Evolutionary conservation across 306 rosid genomes (phyloP), one percentile per base, ranked within the genome.

Genomic region (Lathyrus aphaca): DNA sequence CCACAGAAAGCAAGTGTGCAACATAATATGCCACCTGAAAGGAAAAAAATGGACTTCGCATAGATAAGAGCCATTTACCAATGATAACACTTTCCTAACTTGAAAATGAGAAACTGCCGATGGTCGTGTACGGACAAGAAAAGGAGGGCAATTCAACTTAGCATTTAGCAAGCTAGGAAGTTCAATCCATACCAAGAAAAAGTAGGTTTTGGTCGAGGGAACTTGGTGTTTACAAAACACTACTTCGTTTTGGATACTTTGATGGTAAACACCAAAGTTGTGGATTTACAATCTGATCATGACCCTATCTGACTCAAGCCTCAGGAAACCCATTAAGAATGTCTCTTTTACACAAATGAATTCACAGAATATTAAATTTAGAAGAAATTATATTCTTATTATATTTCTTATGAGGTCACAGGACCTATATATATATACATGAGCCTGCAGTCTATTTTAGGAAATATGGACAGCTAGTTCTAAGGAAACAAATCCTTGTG

Each of bases 141-240:
- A 46, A 46, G 53, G 53, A 46, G 21, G 8, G 53, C 10, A 7
- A 48, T 7, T 48, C 54, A 48, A 16, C 9, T 48, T 15, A 48
- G 54, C 54, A 48, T n/a, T n/a, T n/a, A n/a, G n/a, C n/a, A n/a
- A 48, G 23, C 9, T 48, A 43, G 54, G 54, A 48, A 48, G 54
- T 48, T 48, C 54, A 48, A 2, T 48, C 54, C 54, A 48, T 23
- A 7, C 54, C 54, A 16, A 16, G 23, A 48, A 48, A 48, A 48
- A 48, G 54, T 48, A 19, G 54, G 23, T 48, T 48, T 48, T 48
- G 23, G 54, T 48, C 12, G 9, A 48, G 23, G 11, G 54, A 48
- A 16, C 12, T 48, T 48, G 54, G 54, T 16, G 54, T 48, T 16
- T 16, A 8, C 54, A 48, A 48, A 16, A 48, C 18, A 15, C 18